These are phyloP conservation scores for Candida maesae DNA, from an alignment of 805 yeast species.

Conservation along the genomic window DNA sequence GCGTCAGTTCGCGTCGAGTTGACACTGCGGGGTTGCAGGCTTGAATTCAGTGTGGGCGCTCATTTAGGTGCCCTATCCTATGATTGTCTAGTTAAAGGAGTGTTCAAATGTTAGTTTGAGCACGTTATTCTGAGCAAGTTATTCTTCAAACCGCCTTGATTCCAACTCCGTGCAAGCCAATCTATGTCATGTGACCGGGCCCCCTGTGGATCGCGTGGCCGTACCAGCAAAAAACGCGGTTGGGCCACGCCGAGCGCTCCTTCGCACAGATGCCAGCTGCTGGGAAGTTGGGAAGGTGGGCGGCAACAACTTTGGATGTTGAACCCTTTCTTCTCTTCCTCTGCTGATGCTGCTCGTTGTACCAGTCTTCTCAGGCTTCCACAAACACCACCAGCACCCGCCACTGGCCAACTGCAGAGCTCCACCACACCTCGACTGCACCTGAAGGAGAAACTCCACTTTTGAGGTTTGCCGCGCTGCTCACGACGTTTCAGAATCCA, in stretches of 20 bases:
- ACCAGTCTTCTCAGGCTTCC: too few relatives aligned
- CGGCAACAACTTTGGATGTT: background rate
- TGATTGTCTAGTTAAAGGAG: too few relatives aligned
- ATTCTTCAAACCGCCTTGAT: too few relatives aligned
- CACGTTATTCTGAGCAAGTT: too few relatives aligned
- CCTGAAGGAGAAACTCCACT: too few relatives aligned
- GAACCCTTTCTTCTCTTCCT: background rate
- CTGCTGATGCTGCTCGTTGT: too few relatives aligned
- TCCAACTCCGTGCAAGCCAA: too few relatives aligned
- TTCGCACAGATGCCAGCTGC: background rate
- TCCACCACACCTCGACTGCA: background rate
- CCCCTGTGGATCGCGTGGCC: background rate
- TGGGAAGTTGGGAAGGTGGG: background rate
- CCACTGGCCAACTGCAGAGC: too few relatives aligned
- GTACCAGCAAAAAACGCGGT: background rate
- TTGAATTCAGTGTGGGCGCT: too few relatives aligned
- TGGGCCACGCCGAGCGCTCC: background rate
- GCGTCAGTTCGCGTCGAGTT: background rate
- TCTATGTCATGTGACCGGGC: background rate
- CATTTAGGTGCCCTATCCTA: too few relatives aligned
- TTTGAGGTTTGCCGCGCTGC: conserved; percentile 1
- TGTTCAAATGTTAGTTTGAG: too few relatives aligned
- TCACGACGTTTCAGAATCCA: conserved; percentile 1
- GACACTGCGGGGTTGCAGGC: background rate
- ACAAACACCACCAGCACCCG: too few relatives aligned